These are phyloP conservation scores for Teratosphaeria nubilosa DNA, from an alignment of 2,329 filamentous ascomycete genomes.

Conservation along the genomic window DNA sequence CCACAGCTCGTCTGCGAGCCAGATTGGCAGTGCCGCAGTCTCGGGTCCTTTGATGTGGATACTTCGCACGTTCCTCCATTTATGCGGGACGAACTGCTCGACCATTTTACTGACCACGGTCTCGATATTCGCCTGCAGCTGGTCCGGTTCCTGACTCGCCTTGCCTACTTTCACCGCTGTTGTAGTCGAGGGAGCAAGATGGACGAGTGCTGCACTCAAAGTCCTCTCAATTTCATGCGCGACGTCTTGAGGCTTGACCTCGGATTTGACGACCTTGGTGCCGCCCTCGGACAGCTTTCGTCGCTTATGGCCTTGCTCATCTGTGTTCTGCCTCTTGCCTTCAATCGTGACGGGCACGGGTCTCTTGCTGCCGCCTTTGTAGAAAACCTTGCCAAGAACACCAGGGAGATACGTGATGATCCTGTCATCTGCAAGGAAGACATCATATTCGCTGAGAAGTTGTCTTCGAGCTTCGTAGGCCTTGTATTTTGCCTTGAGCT, in stretches of 20 bases:
- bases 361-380: slow-evolving; percentile 70
- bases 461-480: slow-evolving; percentile 80
- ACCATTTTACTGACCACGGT: slow-evolving; percentile 60
- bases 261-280: slow-evolving; percentile 29
- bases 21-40: slow-evolving; percentile 85
- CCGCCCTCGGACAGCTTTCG: slow-evolving; percentile 32
- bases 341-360: slow-evolving; percentile 74
- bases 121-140: slow-evolving; percentile 71
- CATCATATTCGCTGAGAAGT: slow-evolving; percentile 74
- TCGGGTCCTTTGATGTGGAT: slow-evolving; percentile 86
- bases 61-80: slow-evolving; percentile 76
- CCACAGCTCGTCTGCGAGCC: slow-evolving; percentile 89
- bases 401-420: slow-evolving; percentile 64
- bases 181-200: slow-evolving; percentile 67
- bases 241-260: slow-evolving; percentile 54
- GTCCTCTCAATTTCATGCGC: slow-evolving; percentile 75
- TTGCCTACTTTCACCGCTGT: slow-evolving; percentile 72
- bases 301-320: slow-evolving; percentile 45
- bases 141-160: slow-evolving; percentile 61
- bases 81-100: slow-evolving; percentile 70
- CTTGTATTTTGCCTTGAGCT: slow-evolving; percentile 82
- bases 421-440: slow-evolving; percentile 88
- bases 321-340: slow-evolving; percentile 34
- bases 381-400: slow-evolving; percentile 84
- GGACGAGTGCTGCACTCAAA: slow-evolving; percentile 65